These are phyloP conservation scores for Taphrina wiesneri DNA, from an alignment of 1,139 yeast genomes.

Conservation along the genomic window DNA sequence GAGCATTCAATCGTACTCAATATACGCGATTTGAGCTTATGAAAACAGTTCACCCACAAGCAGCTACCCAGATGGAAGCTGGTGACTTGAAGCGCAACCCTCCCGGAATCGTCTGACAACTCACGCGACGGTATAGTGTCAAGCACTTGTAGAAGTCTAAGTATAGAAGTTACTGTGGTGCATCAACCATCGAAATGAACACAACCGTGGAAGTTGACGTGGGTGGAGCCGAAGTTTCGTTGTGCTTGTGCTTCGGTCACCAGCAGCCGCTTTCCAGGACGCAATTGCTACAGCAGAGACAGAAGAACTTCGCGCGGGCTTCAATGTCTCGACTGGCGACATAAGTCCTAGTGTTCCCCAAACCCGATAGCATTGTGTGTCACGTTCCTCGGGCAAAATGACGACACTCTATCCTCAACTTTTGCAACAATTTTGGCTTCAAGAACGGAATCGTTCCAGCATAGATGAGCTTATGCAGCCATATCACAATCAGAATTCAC, in stretches of 20 bases:
- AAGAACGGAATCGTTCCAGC: not conserved
- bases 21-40: too few species aligned
- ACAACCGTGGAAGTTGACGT: too few species aligned
- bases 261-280: not conserved
- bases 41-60: too few species aligned
- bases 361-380: not conserved
- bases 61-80: too few species aligned
- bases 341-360: too few species aligned
- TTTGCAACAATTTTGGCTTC: not conserved
- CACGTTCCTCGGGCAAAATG: not conserved
- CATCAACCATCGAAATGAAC: not conserved
- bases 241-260: not conserved
- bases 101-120: not conserved
- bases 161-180: too few species aligned
- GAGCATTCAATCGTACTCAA: not conserved
- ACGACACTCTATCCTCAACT: conserved; percentile 6
- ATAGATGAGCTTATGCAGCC: conserved; percentile 3
- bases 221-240: not conserved
- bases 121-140: not conserved
- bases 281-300: not conserved
- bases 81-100: too few species aligned
- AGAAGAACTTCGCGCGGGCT: not conserved
- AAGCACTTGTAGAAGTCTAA: not conserved
- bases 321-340: too few species aligned
- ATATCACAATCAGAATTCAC: not conserved